phyloP scores from a whole-genome alignment of 352 stramenopile genomes.

The Phytophthora colocasiae region DNA sequence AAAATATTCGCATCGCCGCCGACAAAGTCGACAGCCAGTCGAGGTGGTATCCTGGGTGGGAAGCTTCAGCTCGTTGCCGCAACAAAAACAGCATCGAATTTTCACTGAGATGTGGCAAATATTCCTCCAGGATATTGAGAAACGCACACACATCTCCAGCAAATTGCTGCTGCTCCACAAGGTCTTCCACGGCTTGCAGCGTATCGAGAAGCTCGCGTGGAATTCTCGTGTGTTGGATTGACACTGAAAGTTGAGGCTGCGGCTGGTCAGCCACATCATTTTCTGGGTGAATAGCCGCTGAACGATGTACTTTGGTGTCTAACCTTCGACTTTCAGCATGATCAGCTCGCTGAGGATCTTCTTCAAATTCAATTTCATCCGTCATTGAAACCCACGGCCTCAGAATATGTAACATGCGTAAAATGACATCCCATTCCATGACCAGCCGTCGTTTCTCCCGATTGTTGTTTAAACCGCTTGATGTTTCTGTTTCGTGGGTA shows the following conservation, averaged over 20 bases:
- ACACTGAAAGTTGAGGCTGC: conserved; percentile 46
- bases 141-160: conserved; percentile 76
- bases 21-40: conserved; percentile 74
- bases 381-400: conserved; percentile 73
- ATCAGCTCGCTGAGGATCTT: conserved; percentile 20
- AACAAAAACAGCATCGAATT: conserved; percentile 68
- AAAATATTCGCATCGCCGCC: conserved; percentile 69
- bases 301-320: conserved; percentile 17
- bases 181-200: conserved; percentile 73
- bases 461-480: conserved; percentile 6
- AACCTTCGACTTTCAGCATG: conserved; percentile 18
- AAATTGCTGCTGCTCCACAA: conserved; percentile 68
- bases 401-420: conserved; percentile 74
- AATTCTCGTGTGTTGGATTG: conserved; percentile 78
- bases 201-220: conserved; percentile 83
- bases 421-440: conserved; percentile 89
- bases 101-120: conserved; percentile 71
- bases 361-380: conserved; percentile 45
- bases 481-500: conserved; percentile 6
- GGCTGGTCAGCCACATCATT: conserved; percentile 23
- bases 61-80: conserved; percentile 59
- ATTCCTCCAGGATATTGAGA: conserved; percentile 76
- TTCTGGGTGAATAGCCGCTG: conserved; percentile 18
- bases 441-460: conserved; percentile 49
- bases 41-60: conserved; percentile 71